Evolutionary conservation across 805 yeast species (phyloP).

Genomic region (Wickerhamomyces canadensis): DNA sequence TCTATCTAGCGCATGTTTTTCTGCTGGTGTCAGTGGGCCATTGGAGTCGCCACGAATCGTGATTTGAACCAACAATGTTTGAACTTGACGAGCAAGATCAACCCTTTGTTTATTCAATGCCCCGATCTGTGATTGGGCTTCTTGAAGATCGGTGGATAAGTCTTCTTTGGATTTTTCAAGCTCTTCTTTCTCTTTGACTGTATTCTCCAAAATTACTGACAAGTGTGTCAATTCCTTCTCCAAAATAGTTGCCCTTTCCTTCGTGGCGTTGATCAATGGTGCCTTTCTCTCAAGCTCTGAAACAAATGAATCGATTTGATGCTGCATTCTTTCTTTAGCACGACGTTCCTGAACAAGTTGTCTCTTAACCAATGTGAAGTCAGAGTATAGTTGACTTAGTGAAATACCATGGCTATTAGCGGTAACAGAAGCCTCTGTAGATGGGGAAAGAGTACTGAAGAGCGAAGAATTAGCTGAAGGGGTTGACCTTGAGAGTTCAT

Average conservation of each 20-base stretch:
- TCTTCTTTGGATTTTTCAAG: slow-evolving; percentile 24
- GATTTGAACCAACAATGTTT: slow-evolving; percentile 62
- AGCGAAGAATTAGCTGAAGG: slow-evolving; percentile 14
- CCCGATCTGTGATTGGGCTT: slow-evolving; percentile 31
- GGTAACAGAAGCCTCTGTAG: slow-evolving; percentile 54
- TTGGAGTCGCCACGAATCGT: slow-evolving; percentile 51
- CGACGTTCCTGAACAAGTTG: slow-evolving; percentile 65
- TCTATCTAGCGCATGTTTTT: slow-evolving; percentile 56
- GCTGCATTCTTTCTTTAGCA: slow-evolving; percentile 63
- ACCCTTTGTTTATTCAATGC: slow-evolving; percentile 50
- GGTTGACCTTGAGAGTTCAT: slow-evolving; percentile 29
- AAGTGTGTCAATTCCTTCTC: slow-evolving; percentile 53
- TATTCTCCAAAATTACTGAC: slow-evolving; percentile 47
- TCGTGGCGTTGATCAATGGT: slow-evolving; percentile 68
- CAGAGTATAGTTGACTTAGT: slow-evolving; percentile 59
- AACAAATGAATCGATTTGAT: slow-evolving; percentile 65
- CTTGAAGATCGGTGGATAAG: slow-evolving; percentile 19
- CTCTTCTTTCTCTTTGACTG: slow-evolving; percentile 43
- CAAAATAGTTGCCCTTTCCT: slow-evolving; percentile 48
- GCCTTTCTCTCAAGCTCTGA: slow-evolving; percentile 72
- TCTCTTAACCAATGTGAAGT: slow-evolving; percentile 56
- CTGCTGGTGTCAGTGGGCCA: slow-evolving; percentile 58
- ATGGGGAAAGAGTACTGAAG: slow-evolving; percentile 34
- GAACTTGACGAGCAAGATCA: slow-evolving; percentile 83
- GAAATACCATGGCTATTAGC: slow-evolving; percentile 46